phyloP scores from a whole-genome alignment of 768 basidiomycete species.

The Leccinum disarticulatum region DNA sequence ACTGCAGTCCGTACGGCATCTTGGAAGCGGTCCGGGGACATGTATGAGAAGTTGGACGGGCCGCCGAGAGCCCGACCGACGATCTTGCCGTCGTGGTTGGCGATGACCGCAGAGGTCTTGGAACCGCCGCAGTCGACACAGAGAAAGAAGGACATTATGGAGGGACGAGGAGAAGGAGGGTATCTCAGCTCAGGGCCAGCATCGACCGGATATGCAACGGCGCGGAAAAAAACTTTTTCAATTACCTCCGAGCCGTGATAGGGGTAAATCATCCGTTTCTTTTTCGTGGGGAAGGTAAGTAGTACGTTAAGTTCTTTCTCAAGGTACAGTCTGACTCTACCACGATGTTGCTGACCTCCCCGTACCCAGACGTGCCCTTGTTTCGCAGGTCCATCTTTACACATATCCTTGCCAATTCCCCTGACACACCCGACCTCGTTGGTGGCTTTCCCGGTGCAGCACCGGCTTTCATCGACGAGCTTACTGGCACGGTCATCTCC shows the following conservation, averaged over 20 bases:
- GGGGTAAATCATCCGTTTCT: no score
- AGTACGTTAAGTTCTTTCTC: no score
- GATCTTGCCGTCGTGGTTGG: conserved; percentile 54
- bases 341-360: conserved; percentile 16
- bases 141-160: conserved; percentile 60
- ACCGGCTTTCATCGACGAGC: conserved; percentile 67
- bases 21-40: conserved; percentile 61
- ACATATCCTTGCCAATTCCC: conserved; percentile 25
- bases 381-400: conserved; percentile 33
- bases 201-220: neutral
- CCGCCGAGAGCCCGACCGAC: conserved; percentile 69
- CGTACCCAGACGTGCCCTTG: conserved; percentile 21
- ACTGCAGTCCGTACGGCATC: conserved; percentile 52
- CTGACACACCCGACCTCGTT: conserved; percentile 27
- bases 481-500: conserved; percentile 54
- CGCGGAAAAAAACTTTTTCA: no score
- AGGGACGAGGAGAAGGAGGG: neutral
- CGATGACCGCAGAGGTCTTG: conserved; percentile 79
- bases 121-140: conserved; percentile 89
- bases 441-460: conserved; percentile 43
- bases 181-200: neutral
- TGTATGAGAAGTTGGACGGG: conserved; percentile 85
- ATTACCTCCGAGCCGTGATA: no score
- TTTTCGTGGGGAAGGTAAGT: no score
- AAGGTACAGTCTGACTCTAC: no score